Conservation (phyloP, 2,329 filamentous ascomycete genomes). For the Botrytis hyacinthi region DNA sequence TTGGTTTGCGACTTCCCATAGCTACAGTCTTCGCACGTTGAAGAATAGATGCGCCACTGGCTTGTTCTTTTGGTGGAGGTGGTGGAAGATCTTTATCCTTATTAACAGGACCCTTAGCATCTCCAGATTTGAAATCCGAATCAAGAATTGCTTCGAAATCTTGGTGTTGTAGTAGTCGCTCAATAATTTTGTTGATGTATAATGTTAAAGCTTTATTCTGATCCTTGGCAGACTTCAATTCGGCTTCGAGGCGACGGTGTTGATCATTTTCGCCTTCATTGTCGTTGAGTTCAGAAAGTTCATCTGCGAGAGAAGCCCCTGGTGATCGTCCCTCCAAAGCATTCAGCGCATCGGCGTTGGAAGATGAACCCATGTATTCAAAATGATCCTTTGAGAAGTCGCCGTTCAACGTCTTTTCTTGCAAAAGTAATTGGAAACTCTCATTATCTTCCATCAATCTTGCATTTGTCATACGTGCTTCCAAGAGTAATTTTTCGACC, state of each 20-base stretch:
- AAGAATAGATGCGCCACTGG: constrained; percentile 50
- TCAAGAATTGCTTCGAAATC: constrained; percentile 94
- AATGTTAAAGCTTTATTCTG: constrained; percentile 96
- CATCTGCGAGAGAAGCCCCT: constrained; percentile 73
- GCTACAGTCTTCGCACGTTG: constrained; percentile 63
- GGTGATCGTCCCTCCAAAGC: constrained; percentile 58
- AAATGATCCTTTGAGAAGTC: constrained; percentile 85
- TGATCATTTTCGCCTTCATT: constrained; percentile 60
- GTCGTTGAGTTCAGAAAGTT: constrained; percentile 64
- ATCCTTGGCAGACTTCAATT: constrained; percentile 78
- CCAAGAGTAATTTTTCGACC: constrained; percentile 85
- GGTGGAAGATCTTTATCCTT: constrained; percentile 81
- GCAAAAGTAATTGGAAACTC: constrained; percentile 91
- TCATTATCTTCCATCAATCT: constrained; percentile 98
- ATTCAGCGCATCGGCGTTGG: constrained; percentile 62
- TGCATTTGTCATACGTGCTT: constrained; percentile 93
- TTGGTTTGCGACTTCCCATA: constrained; percentile 44
- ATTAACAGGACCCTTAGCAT: constrained; percentile 25
- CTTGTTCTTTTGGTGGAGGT: constrained; percentile 54
- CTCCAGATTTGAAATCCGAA: constrained; percentile 54
- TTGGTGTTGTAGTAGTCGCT: constrained; percentile 87
- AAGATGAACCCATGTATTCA: constrained; percentile 50
- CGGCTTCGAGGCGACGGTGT: constrained; percentile 69
- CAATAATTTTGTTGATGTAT: constrained; percentile 99
- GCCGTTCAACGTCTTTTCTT: constrained; percentile 92